Conservation (phyloP, 2,329 filamentous ascomycete genomes). For the Venturia carpophila region DNA sequence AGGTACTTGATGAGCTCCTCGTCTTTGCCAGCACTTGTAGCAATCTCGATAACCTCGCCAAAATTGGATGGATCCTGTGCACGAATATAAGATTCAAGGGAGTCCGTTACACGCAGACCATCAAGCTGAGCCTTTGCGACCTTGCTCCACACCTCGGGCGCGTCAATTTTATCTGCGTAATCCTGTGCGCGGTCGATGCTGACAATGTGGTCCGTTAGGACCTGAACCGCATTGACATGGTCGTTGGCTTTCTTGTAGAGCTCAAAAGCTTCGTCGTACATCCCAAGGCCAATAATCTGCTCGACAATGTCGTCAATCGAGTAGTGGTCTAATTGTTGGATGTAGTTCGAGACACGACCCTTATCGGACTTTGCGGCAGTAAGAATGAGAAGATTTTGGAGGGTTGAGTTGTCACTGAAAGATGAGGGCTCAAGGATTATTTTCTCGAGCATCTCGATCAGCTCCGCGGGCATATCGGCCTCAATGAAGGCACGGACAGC, state of each 20-base stretch:
- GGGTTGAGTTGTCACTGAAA: conserved; percentile 93
- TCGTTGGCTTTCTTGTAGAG: conserved; percentile 97
- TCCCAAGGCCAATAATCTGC: conserved; percentile 87
- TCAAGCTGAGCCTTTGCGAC: conserved; percentile 97
- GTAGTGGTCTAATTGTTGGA: conserved; percentile 83
- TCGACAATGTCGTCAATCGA: conserved; percentile 86
- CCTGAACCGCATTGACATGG: conserved; percentile 76
- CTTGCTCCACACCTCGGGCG: conserved; percentile 95
- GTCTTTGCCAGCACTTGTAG: conserved; percentile 91
- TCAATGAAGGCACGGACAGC: conserved; percentile 90
- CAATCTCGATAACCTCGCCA: conserved; percentile 90
- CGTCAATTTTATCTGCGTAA: conserved; percentile 88
- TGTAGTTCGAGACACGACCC: conserved; percentile 89
- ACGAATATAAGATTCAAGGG: conserved; percentile 95
- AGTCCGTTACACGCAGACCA: conserved; percentile 82
- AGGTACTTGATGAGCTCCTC: conserved; percentile 95
- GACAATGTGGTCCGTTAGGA: conserved; percentile 91
- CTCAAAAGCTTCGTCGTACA: conserved; percentile 91
- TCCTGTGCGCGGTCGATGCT: conserved; percentile 96
- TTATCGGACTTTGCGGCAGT: conserved; percentile 97
- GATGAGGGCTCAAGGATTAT: conserved; percentile 98
- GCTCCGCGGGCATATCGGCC: conserved; percentile 78
- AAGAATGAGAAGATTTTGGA: conserved; percentile 93
- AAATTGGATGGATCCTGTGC: conserved; percentile 90
- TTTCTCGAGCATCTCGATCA: conserved; percentile 97